Percentiles rank a stretch among this genome's conserved stretches.
phyloP scores from a whole-genome alignment of 257 asterid species.

The Solanum chmielewskii region DNA sequence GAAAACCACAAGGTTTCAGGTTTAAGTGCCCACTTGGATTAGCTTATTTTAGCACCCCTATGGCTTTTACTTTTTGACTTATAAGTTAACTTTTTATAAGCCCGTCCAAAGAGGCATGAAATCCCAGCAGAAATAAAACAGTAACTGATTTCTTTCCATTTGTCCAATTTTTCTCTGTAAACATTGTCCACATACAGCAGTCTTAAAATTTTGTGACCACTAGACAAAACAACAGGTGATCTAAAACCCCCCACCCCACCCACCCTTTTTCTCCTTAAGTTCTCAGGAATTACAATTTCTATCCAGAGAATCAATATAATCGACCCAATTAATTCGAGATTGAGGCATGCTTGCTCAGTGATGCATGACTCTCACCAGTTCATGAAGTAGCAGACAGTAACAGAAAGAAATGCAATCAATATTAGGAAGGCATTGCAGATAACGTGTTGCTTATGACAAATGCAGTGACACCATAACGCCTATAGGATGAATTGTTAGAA shows the following conservation, averaged over 20 bases:
- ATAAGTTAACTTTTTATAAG: background rate
- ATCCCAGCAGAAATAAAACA: background rate
- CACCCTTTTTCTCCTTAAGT: background rate
- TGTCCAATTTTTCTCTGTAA: background rate
- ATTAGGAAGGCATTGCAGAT: constrained; percentile 83
- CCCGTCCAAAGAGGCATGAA: background rate
- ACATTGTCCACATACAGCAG: background rate
- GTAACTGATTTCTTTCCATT: background rate
- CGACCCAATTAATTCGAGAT: background rate
- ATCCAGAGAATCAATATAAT: background rate
- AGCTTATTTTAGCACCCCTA: background rate
- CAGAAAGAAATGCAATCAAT: constrained; percentile 65
- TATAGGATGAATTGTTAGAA: background rate
- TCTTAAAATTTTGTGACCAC: too few species aligned
- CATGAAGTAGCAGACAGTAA: constrained; percentile 90
- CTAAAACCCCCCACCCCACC: too few species aligned
- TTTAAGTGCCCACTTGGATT: background rate
- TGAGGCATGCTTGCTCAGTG: background rate
- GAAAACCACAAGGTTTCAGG: background rate
- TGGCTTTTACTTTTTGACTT: background rate
- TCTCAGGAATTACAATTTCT: background rate
- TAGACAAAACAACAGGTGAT: background rate
- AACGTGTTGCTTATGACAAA: constrained; percentile 84
- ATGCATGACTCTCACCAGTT: background rate
- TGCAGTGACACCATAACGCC: constrained; percentile 84